Evolutionary conservation across 768 basidiomycete species (phyloP), one percentile per base, ranked within the genome.

Genomic region (Rhizopogon vesiculosus): DNA sequence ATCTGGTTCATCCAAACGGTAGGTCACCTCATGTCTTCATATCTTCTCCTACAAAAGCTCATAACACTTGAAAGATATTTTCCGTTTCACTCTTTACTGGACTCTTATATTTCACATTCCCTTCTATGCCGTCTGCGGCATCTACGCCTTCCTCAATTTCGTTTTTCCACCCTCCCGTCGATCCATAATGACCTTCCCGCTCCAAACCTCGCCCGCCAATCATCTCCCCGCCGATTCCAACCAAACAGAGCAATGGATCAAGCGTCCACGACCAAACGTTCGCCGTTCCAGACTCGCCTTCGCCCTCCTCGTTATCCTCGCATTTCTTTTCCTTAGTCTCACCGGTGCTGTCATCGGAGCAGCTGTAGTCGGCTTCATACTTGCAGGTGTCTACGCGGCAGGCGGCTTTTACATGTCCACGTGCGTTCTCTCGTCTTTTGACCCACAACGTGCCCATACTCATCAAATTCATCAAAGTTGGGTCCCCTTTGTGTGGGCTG

Each of bases 51-150:
- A 18, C 44, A 55, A n/a, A 43, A n/a, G 38, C 44, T 18, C 16
- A 48, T 25, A 3, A 12, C 6, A 13, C 7, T 22, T 16, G 2
- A 13, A 29, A 78, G 77, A 76, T 43, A 59, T 79, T 44, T 78
- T 77, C 61, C 66, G 59, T 12, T 78, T 78, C 65, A 78, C 76
- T 9, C 67, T 79, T 10, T 78, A 77, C 59, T 78, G 77, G 77
- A 76, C 75, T 1, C 54, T 78, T n/a, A 65, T 78, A 28, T 74
- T 78, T 59, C 72, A 78, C 61, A 66, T 66, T n/a, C 77, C 78
- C 0, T 63, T 73, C 42, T 78, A 72, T 54, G 56, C 72, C 31
- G 38, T 76, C 35, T 71, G 73, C 55, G 76, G 77, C 6, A 49
- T 58, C 2, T 78, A 76, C 50, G 76, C 76, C 1, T 76, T 76